A percentile compares a stretch with the other conserved stretches of the same genome.
Evolutionary conservation across 371 early-diverging fungal species (phyloP).

Genomic region (Dinochytrium kinnereticum): DNA sequence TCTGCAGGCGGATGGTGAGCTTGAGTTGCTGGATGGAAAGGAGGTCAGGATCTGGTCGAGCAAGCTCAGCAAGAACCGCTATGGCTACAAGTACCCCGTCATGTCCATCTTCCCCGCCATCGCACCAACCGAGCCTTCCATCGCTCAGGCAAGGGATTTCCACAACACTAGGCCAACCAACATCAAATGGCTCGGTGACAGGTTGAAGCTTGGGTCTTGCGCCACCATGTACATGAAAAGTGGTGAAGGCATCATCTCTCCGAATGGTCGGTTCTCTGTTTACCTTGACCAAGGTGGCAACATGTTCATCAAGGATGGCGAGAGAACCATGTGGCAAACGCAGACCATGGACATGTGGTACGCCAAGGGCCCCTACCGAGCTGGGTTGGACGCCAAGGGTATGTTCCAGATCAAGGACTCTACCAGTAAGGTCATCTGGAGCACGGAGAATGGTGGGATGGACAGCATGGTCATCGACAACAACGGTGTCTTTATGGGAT

Average conservation of each 20-base stretch:
- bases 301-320: constrained; percentile 12
- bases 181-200: background rate
- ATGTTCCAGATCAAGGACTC: background rate
- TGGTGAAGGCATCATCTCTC: background rate
- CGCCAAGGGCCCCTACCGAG: constrained; percentile 5
- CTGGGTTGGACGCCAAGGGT: background rate
- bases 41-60: constrained; percentile 9
- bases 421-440: constrained; percentile 2
- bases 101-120: background rate
- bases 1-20: constrained; percentile 1
- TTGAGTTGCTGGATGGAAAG: constrained; percentile 10
- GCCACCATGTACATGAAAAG: background rate
- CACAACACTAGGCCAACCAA: background rate
- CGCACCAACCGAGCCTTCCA: background rate
- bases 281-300: constrained; percentile 5
- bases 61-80: background rate
- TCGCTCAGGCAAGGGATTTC: background rate
- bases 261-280: constrained; percentile 11
- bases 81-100: constrained; percentile 22
- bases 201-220: background rate
- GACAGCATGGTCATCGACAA: background rate
- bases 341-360: constrained; percentile 12
- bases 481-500: background rate
- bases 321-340: constrained; percentile 3
- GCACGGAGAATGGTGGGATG: background rate